Evolutionary conservation across 1,284 basidiomycete genomes (phyloP), one percentile per base, ranked within the genome.

Genomic region (Anthracocystis walkeri): DNA sequence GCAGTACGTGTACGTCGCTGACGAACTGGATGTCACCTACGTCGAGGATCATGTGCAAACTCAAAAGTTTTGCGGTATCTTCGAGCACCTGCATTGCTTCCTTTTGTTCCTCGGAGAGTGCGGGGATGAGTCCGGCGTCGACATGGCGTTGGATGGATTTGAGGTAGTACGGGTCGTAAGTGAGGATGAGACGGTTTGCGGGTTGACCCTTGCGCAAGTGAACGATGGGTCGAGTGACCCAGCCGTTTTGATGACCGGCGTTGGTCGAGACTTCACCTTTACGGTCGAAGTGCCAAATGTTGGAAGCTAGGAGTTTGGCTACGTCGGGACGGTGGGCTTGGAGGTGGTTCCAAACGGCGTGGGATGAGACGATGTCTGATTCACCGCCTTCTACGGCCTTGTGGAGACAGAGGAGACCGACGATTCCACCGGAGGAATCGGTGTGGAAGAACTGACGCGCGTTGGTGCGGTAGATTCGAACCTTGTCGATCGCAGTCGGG

Each of bases 311-410:
- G n/a, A 83, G 59, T 62, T 86, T 64, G 35, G 86, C 86, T 1
- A 87, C 84, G 55, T 88, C 87, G 0, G 87, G 87, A 16, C 86
- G 81, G 46, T 86, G 80, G 3, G 61, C 66, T 75, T 87, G 87
- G 1, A 88, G 75, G 7, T 83, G 82, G 78, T 87, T 87, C 86
- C 85, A 88, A 11, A 87, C 65, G 23, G 84, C 68, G 65, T 88
- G 87, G 1, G 85, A 79, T 0, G 86, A 86, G 25, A 85, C 86
- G 42, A 87, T 86, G 71, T 88, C 87, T 25, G 75, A 80, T 64
- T 87, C 87, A 48, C 87, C 87, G 1, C 87, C 87, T 66, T 87
- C 84, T 49, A 84, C 81, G 1, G 87, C 86, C 50, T 82, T 84
- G 78, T 86, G 84, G 14, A 88, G 83, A 55, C 87, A 88, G 18